A percentile compares a stretch with the other conserved stretches of the same genome.
Evolutionary conservation across 805 yeast genomes (phyloP).

Genomic region (Metschnikowia peoriensis): DNA sequence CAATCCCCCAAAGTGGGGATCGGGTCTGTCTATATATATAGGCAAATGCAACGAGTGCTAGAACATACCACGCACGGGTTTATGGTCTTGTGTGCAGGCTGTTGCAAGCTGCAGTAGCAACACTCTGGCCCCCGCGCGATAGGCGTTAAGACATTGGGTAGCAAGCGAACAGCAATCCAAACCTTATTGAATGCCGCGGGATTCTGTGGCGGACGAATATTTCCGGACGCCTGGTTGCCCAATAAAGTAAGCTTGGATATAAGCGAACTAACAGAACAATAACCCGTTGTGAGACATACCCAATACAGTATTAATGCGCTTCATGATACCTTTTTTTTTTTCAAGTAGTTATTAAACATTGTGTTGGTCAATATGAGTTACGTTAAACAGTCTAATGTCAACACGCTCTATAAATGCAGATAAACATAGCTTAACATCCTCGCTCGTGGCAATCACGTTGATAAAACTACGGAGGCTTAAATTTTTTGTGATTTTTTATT

Average conservation of each 20-base stretch:
- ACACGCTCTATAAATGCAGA: too few species aligned
- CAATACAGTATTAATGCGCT: too few species aligned
- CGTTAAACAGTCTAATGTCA: too few species aligned
- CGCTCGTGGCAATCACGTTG: too few species aligned
- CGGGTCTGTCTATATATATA: slow-evolving; percentile 1
- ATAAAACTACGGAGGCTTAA: too few species aligned
- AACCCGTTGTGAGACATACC: not conserved
- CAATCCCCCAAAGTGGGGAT: not conserved
- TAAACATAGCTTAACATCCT: too few species aligned
- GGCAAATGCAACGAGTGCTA: slow-evolving; percentile 7
- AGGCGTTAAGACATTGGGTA: slow-evolving; percentile 4
- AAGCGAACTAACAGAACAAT: not conserved
- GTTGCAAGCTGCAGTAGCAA: slow-evolving; percentile 11
- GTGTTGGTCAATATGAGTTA: too few species aligned
- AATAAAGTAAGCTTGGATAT: not conserved
- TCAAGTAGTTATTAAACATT: too few species aligned
- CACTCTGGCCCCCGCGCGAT: not conserved
- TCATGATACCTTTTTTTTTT: too few species aligned
- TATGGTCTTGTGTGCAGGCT: slow-evolving; percentile 2
- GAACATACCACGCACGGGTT: slow-evolving; percentile 3
- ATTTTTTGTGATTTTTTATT: too few species aligned
- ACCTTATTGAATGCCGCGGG: not conserved
- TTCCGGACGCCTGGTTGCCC: not conserved
- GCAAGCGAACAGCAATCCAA: slow-evolving; percentile 5
- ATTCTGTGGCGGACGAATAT: not conserved